Percentiles rank a stretch among this genome's conserved stretches.
Conservation (phyloP, 2,329 filamentous ascomycete genomes). For the Pestalotiopsis sp. region DNA sequence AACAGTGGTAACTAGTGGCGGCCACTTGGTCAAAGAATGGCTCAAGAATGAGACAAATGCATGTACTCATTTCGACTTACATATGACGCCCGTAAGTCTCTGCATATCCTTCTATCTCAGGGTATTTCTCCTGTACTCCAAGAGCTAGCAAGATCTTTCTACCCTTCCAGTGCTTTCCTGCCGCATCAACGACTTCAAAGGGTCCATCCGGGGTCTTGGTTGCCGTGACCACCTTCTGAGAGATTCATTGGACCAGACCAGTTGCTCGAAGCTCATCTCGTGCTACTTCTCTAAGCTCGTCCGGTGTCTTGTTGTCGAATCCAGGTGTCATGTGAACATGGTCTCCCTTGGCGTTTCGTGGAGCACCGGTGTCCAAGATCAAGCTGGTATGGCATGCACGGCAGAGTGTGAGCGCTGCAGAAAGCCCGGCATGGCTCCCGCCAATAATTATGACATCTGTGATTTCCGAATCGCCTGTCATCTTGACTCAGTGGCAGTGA, state of each 20-base stretch:
- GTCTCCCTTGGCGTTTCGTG: background rate
- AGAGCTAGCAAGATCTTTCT: background rate
- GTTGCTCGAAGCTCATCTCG: background rate
- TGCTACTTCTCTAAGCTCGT: background rate
- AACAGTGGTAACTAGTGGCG: background rate
- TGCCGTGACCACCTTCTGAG: background rate
- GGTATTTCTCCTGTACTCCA: background rate
- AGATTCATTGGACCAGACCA: background rate
- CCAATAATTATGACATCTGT: background rate
- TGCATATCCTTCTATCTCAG: background rate
- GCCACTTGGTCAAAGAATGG: background rate
- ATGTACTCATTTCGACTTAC: background rate
- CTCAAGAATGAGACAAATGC: background rate
- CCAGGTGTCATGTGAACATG: background rate
- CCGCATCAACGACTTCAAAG: background rate
- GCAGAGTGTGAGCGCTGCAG: background rate
- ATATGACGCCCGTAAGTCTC: background rate
- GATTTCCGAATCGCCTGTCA: too few species aligned
- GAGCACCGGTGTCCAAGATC: background rate
- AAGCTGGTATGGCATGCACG: background rate
- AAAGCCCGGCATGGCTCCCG: background rate
- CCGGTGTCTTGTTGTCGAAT: background rate
- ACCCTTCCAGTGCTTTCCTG: background rate
- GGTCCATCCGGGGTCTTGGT: background rate
- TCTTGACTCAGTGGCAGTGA: too few species aligned